Conservation (phyloP, 2,329 filamentous ascomycete genomes). For the Myriosclerotinia curreyana region DNA sequence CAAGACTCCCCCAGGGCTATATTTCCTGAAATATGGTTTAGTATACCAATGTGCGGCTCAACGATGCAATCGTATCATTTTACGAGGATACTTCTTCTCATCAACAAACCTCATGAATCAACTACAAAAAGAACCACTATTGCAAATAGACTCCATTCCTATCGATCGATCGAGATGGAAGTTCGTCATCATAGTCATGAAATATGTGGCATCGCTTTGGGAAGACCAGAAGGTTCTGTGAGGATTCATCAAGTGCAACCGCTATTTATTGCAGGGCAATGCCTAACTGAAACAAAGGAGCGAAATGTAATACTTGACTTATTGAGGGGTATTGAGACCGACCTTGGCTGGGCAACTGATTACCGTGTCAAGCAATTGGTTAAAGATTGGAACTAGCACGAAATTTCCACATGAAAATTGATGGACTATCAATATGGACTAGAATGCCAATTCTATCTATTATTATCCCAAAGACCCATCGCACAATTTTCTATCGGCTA, state of each 20-base stretch:
- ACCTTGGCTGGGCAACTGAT: slow-evolving; percentile 62
- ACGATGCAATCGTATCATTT: slow-evolving; percentile 66
- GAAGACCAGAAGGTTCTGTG: slow-evolving; percentile 53
- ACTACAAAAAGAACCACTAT: slow-evolving; percentile 51
- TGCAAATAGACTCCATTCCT: slow-evolving; percentile 53
- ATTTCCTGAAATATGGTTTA: slow-evolving; percentile 60
- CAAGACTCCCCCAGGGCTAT: slow-evolving; percentile 39
- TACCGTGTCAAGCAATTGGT: slow-evolving; percentile 56
- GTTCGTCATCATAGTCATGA: slow-evolving; percentile 57
- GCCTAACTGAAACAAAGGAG: slow-evolving; percentile 53
- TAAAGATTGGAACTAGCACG: slow-evolving; percentile 43
- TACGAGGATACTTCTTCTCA: slow-evolving; percentile 57
- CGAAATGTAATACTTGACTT: slow-evolving; percentile 54
- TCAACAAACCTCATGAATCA: slow-evolving; percentile 57
- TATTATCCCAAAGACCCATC: neutral
- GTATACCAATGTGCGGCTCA: slow-evolving; percentile 60
- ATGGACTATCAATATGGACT: neutral
- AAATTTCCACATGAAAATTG: neutral
- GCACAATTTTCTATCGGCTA: neutral
- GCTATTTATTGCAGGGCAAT: slow-evolving; percentile 61
- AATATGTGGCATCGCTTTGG: slow-evolving; percentile 59
- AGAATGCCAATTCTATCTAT: neutral
- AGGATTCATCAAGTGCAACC: slow-evolving; percentile 58
- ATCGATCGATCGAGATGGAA: slow-evolving; percentile 54
- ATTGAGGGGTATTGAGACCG: slow-evolving; percentile 57